Percentiles rank a stretch among this genome's conserved stretches.
These are phyloP conservation scores for Sphagnum contortum DNA, from an alignment of 225 moss, liverwort and hornwort genomes.

Conservation along the genomic window DNA sequence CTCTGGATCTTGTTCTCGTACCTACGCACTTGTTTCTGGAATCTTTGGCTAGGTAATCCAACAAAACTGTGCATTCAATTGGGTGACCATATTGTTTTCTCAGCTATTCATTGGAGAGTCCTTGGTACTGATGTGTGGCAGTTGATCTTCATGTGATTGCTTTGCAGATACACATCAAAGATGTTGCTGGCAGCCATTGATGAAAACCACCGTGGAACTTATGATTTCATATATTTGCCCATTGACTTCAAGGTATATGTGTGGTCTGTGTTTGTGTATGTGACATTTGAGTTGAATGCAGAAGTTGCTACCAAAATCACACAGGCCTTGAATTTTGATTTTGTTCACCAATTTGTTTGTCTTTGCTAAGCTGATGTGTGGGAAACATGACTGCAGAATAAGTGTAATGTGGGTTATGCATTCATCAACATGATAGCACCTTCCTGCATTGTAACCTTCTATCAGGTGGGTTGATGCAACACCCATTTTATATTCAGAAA, in stretches of 20 bases:
- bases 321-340: background rate
- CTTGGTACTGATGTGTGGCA: background rate
- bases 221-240: conserved; percentile 97
- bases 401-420: conserved; percentile 96
- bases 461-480: conserved; percentile 36
- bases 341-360: background rate
- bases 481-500: background rate
- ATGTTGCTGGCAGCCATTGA: conserved; percentile 98
- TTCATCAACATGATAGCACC: conserved; percentile 98
- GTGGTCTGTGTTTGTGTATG: background rate
- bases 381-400: conserved; percentile 48
- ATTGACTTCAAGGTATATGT: conserved; percentile 90
- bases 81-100: background rate
- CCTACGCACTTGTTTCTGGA: too few relatives aligned
- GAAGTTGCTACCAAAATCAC: background rate
- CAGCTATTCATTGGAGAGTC: background rate
- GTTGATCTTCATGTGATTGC: background rate
- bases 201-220: conserved; percentile 93
- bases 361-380: too few relatives aligned
- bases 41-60: too few relatives aligned
- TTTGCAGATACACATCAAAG: conserved; percentile 83
- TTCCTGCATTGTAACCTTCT: conserved; percentile 81
- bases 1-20: too few relatives aligned
- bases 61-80: too few relatives aligned
- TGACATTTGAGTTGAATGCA: background rate